phyloP scores from a whole-genome alignment of 1,284 basidiomycete genomes.

The Wolfiporia cocos region DNA sequence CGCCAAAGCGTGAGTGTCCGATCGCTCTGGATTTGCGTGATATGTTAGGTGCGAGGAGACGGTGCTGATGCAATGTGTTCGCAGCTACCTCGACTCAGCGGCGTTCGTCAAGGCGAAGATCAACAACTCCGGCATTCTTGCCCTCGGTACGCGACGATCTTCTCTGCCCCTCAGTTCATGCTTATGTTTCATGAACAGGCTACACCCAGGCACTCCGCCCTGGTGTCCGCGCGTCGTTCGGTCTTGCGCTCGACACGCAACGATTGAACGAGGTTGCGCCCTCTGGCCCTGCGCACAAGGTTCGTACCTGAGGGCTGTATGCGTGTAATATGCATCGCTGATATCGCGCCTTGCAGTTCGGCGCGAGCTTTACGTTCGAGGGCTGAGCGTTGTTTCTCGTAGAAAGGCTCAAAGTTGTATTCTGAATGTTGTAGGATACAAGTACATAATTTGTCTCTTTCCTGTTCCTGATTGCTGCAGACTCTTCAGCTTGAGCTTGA shows the following conservation, averaged over 20 bases:
- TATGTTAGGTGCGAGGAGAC: too few relatives aligned
- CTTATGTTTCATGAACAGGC: slow-evolving; percentile 33
- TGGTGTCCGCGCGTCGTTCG: slow-evolving; percentile 93
- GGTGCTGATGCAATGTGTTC: background rate
- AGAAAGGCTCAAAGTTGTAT: slow-evolving; percentile 3
- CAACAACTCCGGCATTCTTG: slow-evolving; percentile 92
- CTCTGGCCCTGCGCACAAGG: slow-evolving; percentile 69
- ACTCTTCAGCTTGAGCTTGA: too few relatives aligned
- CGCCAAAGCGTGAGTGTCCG: slow-evolving; percentile 75
- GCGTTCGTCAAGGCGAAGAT: slow-evolving; percentile 99
- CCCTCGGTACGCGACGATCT: slow-evolving; percentile 49
- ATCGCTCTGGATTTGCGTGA: background rate
- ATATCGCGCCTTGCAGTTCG: slow-evolving; percentile 41
- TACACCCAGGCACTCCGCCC: slow-evolving; percentile 94
- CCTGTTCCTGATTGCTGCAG: too few relatives aligned
- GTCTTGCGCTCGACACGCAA: slow-evolving; percentile 88
- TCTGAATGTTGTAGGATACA: background rate
- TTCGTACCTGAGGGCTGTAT: slow-evolving; percentile 16
- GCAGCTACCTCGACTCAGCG: slow-evolving; percentile 79
- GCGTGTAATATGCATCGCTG: slow-evolving; percentile 1
- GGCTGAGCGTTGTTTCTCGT: slow-evolving; percentile 32
- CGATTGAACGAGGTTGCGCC: slow-evolving; percentile 70
- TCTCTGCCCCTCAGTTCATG: background rate
- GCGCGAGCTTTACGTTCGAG: slow-evolving; percentile 70
- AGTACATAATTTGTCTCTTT: slow-evolving; percentile 3